phyloP scores from a whole-genome alignment of 1,284 basidiomycete genomes.

The Caloboletus inedulis region DNA sequence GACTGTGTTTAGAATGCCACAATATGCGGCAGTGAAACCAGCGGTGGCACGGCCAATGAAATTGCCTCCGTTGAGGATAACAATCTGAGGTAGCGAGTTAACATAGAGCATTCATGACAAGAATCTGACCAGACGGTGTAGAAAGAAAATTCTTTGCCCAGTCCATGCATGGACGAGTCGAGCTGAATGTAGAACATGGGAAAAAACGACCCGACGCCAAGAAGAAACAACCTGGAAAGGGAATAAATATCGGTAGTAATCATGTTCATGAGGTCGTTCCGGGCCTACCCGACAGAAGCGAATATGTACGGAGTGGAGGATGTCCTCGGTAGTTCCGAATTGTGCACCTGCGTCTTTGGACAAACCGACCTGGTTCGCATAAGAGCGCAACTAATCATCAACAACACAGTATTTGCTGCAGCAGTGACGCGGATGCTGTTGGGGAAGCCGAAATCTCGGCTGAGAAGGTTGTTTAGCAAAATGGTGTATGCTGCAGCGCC shows the following conservation, averaged over 20 bases:
- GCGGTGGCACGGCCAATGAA: background rate
- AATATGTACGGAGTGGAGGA: slow-evolving; percentile 24
- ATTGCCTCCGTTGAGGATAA: slow-evolving; percentile 26
- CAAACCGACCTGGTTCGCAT: slow-evolving; percentile 29
- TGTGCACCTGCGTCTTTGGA: slow-evolving; percentile 13
- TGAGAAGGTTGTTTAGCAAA: slow-evolving; percentile 39
- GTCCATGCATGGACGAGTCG: slow-evolving; percentile 24
- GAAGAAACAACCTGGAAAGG: slow-evolving; percentile 22
- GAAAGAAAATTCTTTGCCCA: slow-evolving; percentile 29
- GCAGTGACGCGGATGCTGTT: slow-evolving; percentile 30
- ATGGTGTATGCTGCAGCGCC: slow-evolving; percentile 35
- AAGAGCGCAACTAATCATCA: slow-evolving; percentile 26
- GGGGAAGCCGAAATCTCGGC: slow-evolving; percentile 23
- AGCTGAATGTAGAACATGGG: slow-evolving; percentile 34
- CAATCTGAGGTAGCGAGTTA: slow-evolving; percentile 19
- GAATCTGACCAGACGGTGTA: slow-evolving; percentile 22
- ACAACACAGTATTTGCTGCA: slow-evolving; percentile 24
- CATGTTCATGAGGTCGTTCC: background rate
- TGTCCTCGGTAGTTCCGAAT: slow-evolving; percentile 18
- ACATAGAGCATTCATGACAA: background rate
- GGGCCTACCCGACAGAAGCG: slow-evolving; percentile 26
- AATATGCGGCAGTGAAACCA: too few relatives aligned
- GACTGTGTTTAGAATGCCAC: too few relatives aligned
- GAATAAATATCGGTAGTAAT: background rate
- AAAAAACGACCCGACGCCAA: slow-evolving; percentile 28